Evolutionary conservation across 148 eudicot genomes (phyloP), one percentile per base, ranked within the genome.

Genomic region (Pouteria glomerata): DNA sequence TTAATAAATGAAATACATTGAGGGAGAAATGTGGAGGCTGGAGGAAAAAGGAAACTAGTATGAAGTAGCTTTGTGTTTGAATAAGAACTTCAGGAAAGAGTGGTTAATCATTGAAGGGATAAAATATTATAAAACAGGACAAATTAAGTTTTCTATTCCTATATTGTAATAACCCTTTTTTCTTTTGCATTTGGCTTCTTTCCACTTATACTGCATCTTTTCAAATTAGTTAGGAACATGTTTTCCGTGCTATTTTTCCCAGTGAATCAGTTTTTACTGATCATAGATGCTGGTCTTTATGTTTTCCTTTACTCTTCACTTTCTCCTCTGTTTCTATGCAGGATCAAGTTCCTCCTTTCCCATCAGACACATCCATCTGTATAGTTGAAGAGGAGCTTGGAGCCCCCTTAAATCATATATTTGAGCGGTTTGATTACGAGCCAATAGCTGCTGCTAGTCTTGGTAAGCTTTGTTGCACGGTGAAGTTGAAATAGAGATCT

Each of bases 261-360:
- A 3, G 11, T 31, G 52, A 42, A 23, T 16, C n/a, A 19, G 24
- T 70, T 6, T 60, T 37, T 13, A 26, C 16, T 51, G 51, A 35
- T 29, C 44, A 13, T 62, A 63, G 19, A 51, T 35, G 33, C 23
- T 63, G 15, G 15, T 11, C 26, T 18, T 70, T 15, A 4, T 61
- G 67, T 33, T 62, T 51, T 24, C 21, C 64, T 12, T 21, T 12
- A 6, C 23, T 27, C 8, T 24, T 48, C 18, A 47, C 33, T 71
- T n/a, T 29, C 37, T 44, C 16, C 60, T 45, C 7, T 31, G 27
- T 78, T 73, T 30, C 68, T 76, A 27, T 83, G 77, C 83, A 95
- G 98, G 98, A 95, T 77, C 98, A 95, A 91, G 98, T 95, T 77
- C 98, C 98, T 77, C 98, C 98, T 72, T 95, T 95, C 78, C 93